These are phyloP conservation scores for Radiomyces spectabilis DNA, from an alignment of 192 early-diverging fungal genomes.

Conservation along the genomic window DNA sequence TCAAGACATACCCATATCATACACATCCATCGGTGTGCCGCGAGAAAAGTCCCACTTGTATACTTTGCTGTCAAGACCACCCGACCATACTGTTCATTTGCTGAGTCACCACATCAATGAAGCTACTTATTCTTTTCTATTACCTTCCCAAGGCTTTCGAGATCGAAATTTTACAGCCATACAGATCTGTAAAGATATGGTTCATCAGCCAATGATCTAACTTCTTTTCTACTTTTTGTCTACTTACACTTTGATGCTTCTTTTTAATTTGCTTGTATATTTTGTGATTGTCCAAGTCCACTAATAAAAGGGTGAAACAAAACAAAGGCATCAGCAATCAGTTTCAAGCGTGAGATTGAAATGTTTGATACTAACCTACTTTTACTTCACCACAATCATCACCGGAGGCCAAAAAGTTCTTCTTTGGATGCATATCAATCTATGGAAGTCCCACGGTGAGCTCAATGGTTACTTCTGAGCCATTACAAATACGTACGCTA, in stretches of 20 bases:
- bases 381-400: constrained; percentile 44
- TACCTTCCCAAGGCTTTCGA: constrained; percentile 42
- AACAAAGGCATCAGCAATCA: background rate
- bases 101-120: background rate
- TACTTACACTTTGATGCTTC: constrained; percentile 37
- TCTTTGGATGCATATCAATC: constrained; percentile 43
- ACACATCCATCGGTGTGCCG: constrained; percentile 21
- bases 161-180: constrained; percentile 41
- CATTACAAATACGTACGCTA: constrained; percentile 11
- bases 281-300: constrained; percentile 38
- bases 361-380: constrained; percentile 9
- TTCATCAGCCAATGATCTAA: background rate
- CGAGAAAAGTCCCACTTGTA: constrained; percentile 44
- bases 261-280: constrained; percentile 31
- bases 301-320: background rate
- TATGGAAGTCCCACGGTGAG: background rate
- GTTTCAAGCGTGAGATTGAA: background rate
- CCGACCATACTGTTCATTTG: constrained; percentile 32
- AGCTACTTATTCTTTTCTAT: background rate
- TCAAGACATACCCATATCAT: constrained; percentile 30
- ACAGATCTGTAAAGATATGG: constrained; percentile 26
- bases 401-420: constrained; percentile 32
- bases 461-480: background rate
- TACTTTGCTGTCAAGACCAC: constrained; percentile 42
- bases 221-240: background rate